Percentiles rank a stretch among this genome's conserved stretches.
phyloP scores from a whole-genome alignment of 2,329 filamentous ascomycete species.

The Alternaria sp. region DNA sequence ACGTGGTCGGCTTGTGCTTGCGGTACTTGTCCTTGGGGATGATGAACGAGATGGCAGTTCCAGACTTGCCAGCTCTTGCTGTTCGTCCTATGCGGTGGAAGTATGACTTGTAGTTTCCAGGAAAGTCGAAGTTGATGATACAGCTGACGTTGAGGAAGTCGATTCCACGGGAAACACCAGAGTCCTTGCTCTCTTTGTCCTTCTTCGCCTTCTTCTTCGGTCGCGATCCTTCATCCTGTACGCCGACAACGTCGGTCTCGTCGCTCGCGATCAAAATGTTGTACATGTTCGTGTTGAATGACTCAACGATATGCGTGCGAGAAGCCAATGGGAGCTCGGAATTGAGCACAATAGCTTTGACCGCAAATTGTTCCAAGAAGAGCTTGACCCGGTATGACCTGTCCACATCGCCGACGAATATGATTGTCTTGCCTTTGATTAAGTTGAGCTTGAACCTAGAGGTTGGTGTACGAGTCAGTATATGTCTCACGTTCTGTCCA shows the following conservation, averaged over 20 bases:
- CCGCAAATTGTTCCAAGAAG: constrained; percentile 96
- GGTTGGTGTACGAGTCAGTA: neutral
- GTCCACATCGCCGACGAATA: constrained; percentile 87
- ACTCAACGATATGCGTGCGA: constrained; percentile 90
- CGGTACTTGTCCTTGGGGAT: constrained; percentile 81
- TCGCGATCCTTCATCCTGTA: constrained; percentile 55
- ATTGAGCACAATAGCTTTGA: constrained; percentile 91
- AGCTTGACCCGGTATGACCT: constrained; percentile 91
- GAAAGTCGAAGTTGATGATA: constrained; percentile 97
- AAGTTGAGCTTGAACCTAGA: neutral
- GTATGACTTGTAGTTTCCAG: constrained; percentile 86
- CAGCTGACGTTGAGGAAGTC: constrained; percentile 87
- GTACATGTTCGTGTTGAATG: constrained; percentile 97
- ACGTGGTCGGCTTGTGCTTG: constrained; percentile 87
- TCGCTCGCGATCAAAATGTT: constrained; percentile 98
- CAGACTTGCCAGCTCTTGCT: constrained; percentile 86
- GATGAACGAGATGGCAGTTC: constrained; percentile 96
- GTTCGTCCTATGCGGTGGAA: constrained; percentile 97
- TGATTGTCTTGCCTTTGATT: constrained; percentile 58
- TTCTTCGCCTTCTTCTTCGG: constrained; percentile 66
- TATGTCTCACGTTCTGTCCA: neutral
- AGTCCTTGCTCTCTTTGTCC: constrained; percentile 75
- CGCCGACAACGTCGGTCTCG: constrained; percentile 82
- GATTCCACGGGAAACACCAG: constrained; percentile 93
- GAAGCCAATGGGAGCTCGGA: constrained; percentile 94